Evolutionary conservation across 768 basidiomycete genomes (phyloP).

Genomic region (Lentinus brumalis): DNA sequence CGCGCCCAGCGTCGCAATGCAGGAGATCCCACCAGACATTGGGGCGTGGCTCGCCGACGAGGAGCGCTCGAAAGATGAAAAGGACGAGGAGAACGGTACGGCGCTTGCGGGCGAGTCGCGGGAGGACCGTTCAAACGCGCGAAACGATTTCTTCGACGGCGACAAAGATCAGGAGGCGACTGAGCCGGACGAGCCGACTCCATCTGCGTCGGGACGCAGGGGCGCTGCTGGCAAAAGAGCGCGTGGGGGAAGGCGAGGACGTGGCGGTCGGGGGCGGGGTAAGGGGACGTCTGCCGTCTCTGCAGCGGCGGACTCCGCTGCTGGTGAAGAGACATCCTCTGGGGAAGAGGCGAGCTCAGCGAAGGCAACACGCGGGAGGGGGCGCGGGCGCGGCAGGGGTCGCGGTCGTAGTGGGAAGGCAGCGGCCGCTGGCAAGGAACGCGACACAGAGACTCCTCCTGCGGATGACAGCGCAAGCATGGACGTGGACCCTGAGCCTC

Average conservation of each 20-base stretch:
- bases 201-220: slow-evolving; percentile 26
- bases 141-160: slow-evolving; percentile 76
- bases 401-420: slow-evolving; percentile 31
- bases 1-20: slow-evolving; percentile 96
- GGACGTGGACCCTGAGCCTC: slow-evolving; percentile 20
- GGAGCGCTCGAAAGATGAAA: slow-evolving; percentile 65
- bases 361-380: slow-evolving; percentile 32
- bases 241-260: slow-evolving; percentile 30
- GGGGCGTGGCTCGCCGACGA: slow-evolving; percentile 76
- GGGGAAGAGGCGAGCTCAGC: slow-evolving; percentile 35
- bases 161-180: slow-evolving; percentile 66
- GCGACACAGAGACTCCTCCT: slow-evolving; percentile 22
- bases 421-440: slow-evolving; percentile 11
- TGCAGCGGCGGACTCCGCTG: slow-evolving; percentile 26
- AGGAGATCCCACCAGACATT: slow-evolving; percentile 93
- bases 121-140: slow-evolving; percentile 50
- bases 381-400: slow-evolving; percentile 35
- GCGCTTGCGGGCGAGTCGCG: slow-evolving; percentile 58
- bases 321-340: slow-evolving; percentile 44
- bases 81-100: slow-evolving; percentile 65
- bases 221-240: slow-evolving; percentile 25
- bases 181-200: slow-evolving; percentile 16
- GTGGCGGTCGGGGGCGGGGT: slow-evolving; percentile 35
- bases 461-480: slow-evolving; percentile 17
- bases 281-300: slow-evolving; percentile 29